A percentile compares a stretch with the other conserved stretches of the same genome.
Conservation (phyloP, 768 basidiomycete species). For the Clathrus columnatus region DNA sequence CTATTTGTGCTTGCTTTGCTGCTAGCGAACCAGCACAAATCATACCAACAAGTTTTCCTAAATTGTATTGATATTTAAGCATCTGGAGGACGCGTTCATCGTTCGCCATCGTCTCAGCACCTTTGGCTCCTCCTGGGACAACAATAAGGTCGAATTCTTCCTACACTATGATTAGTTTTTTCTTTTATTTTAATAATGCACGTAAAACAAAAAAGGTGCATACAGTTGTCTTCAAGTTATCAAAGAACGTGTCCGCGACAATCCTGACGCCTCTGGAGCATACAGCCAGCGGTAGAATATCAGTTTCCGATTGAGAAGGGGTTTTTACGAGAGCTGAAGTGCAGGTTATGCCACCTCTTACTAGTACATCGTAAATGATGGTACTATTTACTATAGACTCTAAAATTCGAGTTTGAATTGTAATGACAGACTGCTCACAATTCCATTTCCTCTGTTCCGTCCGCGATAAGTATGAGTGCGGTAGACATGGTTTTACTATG, state of each 20-base stretch:
- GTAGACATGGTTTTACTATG: constrained; percentile 25
- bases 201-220: not conserved
- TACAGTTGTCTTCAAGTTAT: constrained; percentile 13
- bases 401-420: not conserved
- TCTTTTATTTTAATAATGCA: too few species aligned
- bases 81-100: constrained; percentile 52
- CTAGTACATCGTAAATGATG: constrained; percentile 73
- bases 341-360: constrained; percentile 60
- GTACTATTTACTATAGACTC: constrained; percentile 37
- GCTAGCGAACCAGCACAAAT: constrained; percentile 61
- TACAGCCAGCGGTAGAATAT: constrained; percentile 39
- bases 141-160: constrained; percentile 54
- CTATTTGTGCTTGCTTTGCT: not conserved
- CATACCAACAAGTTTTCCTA: constrained; percentile 64
- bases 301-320: constrained; percentile 13
- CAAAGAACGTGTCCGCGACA: constrained; percentile 42
- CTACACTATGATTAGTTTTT: too few species aligned
- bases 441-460: constrained; percentile 87
- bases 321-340: constrained; percentile 52
- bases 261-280: constrained; percentile 70
- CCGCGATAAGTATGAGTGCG: constrained; percentile 65
- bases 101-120: constrained; percentile 63
- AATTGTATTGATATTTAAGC: constrained; percentile 45
- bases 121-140: constrained; percentile 72
- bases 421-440: constrained; percentile 43